phyloP scores from a whole-genome alignment of 1,139 yeast species.

The Diutina rugosa region DNA sequence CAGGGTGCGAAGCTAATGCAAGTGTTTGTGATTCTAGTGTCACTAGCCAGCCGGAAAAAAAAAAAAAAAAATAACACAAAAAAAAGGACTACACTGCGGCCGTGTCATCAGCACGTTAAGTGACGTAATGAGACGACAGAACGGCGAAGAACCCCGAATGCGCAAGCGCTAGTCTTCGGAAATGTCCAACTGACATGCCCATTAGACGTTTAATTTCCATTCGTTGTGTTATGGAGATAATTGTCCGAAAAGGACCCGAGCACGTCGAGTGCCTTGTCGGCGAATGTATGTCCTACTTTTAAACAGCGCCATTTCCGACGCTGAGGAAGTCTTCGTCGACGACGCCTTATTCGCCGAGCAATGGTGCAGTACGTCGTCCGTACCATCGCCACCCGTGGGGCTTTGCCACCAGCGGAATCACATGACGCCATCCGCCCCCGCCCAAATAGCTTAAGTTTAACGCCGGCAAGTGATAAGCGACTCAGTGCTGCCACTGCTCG shows the following conservation, averaged over 20 bases:
- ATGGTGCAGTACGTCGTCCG: not conserved
- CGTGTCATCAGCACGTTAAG: not conserved
- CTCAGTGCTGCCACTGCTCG: not conserved
- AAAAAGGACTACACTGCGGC: not conserved
- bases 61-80: not conserved
- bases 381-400: not conserved
- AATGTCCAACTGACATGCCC: not conserved
- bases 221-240: not conserved
- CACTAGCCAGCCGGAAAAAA: not conserved
- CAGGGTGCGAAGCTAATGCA: not conserved
- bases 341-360: not conserved
- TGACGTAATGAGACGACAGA: not conserved
- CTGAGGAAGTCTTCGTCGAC: not conserved
- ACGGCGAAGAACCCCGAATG: not conserved
- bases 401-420: not conserved
- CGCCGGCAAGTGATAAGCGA: not conserved
- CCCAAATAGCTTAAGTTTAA: not conserved
- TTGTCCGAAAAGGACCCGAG: not conserved
- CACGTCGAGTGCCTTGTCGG: not conserved
- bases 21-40: not conserved
- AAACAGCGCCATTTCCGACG: not conserved
- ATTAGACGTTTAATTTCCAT: too few relatives aligned
- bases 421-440: not conserved
- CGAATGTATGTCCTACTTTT: not conserved
- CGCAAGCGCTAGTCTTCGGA: not conserved